Percentiles rank a stretch among this genome's conserved stretches.
phyloP scores from a whole-genome alignment of 345 rosid species.

The Cardamine occulta region DNA sequence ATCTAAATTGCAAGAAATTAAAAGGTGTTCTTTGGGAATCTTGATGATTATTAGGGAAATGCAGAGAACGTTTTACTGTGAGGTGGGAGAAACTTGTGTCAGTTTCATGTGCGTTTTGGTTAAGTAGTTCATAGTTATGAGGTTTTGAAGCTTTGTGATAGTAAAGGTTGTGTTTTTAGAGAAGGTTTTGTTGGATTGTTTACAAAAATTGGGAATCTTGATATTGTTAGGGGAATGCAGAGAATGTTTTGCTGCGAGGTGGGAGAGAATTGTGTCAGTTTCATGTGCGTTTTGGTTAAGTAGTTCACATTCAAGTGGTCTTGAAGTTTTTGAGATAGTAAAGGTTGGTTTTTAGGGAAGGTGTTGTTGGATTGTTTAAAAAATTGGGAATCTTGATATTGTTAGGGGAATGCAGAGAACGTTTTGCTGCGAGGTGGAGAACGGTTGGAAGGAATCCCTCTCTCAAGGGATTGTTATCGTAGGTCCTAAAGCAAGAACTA shows the following conservation, averaged over 20 bases:
- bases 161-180: background rate
- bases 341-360: conserved; percentile 50
- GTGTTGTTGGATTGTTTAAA: conserved; percentile 56
- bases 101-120: background rate
- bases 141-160: background rate
- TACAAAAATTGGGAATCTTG: background rate
- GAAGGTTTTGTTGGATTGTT: background rate
- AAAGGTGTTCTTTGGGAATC: conserved; percentile 58
- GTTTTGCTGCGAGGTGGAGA: conserved; percentile 68
- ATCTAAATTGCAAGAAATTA: background rate
- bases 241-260: background rate
- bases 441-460: conserved; percentile 88
- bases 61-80: conserved; percentile 75
- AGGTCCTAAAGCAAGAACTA: conserved; percentile 85
- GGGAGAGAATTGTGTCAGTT: conserved; percentile 3
- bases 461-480: conserved; percentile 78
- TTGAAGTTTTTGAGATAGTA: conserved; percentile 40
- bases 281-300: background rate
- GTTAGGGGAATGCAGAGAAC: conserved; percentile 99
- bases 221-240: background rate
- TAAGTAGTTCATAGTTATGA: background rate
- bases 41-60: conserved; percentile 98
- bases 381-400: conserved; percentile 83
- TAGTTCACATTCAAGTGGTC: conserved; percentile 14
- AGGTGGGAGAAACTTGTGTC: conserved; percentile 45